These are phyloP conservation scores for Saccharomycopsis vini DNA, from an alignment of 805 yeast genomes.

Conservation along the genomic window DNA sequence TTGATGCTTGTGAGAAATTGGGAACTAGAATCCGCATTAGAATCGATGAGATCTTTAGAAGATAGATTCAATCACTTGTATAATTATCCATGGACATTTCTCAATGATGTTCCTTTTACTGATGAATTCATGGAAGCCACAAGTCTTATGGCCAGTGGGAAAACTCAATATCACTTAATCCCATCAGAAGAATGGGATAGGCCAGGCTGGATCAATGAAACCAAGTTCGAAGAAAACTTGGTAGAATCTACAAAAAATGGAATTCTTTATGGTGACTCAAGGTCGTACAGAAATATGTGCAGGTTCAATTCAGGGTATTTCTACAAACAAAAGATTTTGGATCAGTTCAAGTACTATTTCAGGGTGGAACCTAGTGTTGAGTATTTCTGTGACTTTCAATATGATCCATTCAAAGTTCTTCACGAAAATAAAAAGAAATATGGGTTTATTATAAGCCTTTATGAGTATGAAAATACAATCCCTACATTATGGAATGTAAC, in stretches of 20 bases:
- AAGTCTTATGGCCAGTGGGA: conserved; percentile 53
- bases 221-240: conserved; percentile 39
- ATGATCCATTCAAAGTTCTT: conserved; percentile 81
- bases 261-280: conserved; percentile 56
- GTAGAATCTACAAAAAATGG: conserved; percentile 35
- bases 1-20: conserved; percentile 81
- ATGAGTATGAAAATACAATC: conserved; percentile 78
- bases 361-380: conserved; percentile 91
- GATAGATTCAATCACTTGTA: conserved; percentile 62
- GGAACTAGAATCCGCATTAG: conserved; percentile 66
- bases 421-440: conserved; percentile 68
- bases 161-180: conserved; percentile 55
- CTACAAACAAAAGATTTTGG: conserved; percentile 65
- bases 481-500: conserved; percentile 74
- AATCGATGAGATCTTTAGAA: conserved; percentile 69
- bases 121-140: conserved; percentile 55
- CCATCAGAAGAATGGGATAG: conserved; percentile 69
- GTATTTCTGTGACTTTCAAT: conserved; percentile 78
- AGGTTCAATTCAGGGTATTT: conserved; percentile 88
- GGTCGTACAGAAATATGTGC: conserved; percentile 87
- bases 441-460: conserved; percentile 77
- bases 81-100: conserved; percentile 70
- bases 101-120: conserved; percentile 65
- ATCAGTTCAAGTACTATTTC: conserved; percentile 81
- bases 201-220: conserved; percentile 62